These are phyloP conservation scores for Exophiala viscosa DNA, from an alignment of 2,329 filamentous ascomycete genomes.

Conservation along the genomic window DNA sequence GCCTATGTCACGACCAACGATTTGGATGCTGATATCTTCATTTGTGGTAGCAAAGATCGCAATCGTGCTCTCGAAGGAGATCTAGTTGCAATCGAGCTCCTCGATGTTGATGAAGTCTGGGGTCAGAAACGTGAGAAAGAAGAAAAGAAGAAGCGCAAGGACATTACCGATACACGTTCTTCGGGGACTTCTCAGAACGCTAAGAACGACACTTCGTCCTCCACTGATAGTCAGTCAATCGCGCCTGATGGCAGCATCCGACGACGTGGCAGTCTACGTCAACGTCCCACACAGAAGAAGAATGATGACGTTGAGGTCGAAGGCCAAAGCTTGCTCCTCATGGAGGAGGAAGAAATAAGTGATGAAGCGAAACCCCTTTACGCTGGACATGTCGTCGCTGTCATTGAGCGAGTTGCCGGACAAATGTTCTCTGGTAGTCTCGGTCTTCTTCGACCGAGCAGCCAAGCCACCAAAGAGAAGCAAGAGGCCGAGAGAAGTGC, in stretches of 20 bases:
- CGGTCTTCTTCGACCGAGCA: slow-evolving; percentile 88
- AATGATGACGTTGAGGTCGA: slow-evolving; percentile 99
- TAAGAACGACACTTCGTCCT: slow-evolving; percentile 55
- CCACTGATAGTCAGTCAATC: slow-evolving; percentile 59
- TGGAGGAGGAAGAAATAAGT: slow-evolving; percentile 98
- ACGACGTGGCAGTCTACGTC: slow-evolving; percentile 87
- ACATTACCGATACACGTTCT: slow-evolving; percentile 87
- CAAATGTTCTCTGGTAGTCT: slow-evolving; percentile 99
- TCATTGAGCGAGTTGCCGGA: slow-evolving; percentile 92
- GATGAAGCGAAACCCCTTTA: slow-evolving; percentile 98
- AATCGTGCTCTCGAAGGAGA: slow-evolving; percentile 96
- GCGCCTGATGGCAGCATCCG: slow-evolving; percentile 79
- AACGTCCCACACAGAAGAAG: slow-evolving; percentile 98
- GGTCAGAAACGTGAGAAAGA: slow-evolving; percentile 98
- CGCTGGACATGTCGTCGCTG: slow-evolving; percentile 92
- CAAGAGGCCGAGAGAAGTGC: slow-evolving; percentile 94
- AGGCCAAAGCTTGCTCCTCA: slow-evolving; percentile 90
- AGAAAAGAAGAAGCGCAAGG: slow-evolving; percentile 99
- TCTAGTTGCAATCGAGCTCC: slow-evolving; percentile 87
- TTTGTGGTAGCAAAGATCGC: slow-evolving; percentile 97
- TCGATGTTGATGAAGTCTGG: slow-evolving; percentile 98
- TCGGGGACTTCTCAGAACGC: slow-evolving; percentile 57
- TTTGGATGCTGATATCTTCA: slow-evolving; percentile 97
- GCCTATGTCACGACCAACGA: slow-evolving; percentile 95
- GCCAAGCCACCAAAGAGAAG: slow-evolving; percentile 98